Evolutionary conservation across 345 rosid genomes (phyloP).

Genomic region (Corchorus olitorius): DNA sequence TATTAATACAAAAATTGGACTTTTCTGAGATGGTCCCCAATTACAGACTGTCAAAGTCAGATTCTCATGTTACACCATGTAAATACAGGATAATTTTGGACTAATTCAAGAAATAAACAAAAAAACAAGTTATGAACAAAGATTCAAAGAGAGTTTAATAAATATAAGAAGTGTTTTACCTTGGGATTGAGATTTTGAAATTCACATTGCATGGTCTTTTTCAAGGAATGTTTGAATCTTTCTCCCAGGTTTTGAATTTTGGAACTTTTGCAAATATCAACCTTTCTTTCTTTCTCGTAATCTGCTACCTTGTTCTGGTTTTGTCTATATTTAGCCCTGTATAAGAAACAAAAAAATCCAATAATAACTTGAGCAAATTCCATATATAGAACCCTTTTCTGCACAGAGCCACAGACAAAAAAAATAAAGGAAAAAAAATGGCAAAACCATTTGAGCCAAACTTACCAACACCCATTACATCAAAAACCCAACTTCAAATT

Average conservation of each 20-base stretch:
- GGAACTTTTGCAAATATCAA: not conserved
- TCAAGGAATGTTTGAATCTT: constrained; percentile 42
- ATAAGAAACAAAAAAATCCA: constrained; percentile 16
- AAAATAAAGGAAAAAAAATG: not conserved
- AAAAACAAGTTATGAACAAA: not conserved
- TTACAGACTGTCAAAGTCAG: constrained; percentile 56
- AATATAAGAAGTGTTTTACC: constrained; percentile 26
- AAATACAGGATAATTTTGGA: constrained; percentile 3
- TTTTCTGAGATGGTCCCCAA: constrained; percentile 49
- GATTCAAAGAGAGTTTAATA: not conserved
- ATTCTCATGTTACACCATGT: constrained; percentile 21
- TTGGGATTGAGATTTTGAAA: constrained; percentile 20
- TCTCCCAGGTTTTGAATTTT: constrained; percentile 26
- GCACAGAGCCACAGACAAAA: not conserved
- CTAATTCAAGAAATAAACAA: constrained; percentile 12
- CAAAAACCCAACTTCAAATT: not conserved
- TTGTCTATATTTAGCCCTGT: constrained; percentile 27
- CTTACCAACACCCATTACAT: not conserved
- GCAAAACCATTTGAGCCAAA: constrained; percentile 3
- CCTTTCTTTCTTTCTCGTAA: not conserved
- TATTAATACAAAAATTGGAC: constrained; percentile 33
- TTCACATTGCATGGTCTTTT: constrained; percentile 26
- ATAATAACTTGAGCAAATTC: not conserved
- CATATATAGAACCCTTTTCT: constrained; percentile 15
- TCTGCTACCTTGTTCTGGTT: constrained; percentile 8